Conservation (phyloP, 768 basidiomycete species). For the Tricholoma terreum region DNA sequence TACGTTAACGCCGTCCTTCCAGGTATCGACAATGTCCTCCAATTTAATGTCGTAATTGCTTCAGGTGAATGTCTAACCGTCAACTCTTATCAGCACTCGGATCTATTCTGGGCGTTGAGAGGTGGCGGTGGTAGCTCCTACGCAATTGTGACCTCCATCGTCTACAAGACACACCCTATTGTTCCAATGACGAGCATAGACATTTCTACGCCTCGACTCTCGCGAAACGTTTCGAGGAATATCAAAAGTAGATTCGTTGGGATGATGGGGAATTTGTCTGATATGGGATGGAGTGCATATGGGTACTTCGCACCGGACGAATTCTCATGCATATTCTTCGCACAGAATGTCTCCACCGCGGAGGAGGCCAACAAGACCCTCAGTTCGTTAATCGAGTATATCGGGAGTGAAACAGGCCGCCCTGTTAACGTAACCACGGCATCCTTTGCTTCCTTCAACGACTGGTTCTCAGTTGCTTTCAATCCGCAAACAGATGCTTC, state of each 20-base stretch:
- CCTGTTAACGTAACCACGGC: too few species aligned
- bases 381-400: neutral
- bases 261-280: neutral
- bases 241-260: neutral
- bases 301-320: neutral
- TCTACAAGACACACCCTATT: neutral
- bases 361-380: neutral
- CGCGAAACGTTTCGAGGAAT: neutral
- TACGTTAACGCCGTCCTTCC: too few species aligned
- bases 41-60: slow-evolving; percentile 41
- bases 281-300: neutral
- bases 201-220: too few species aligned
- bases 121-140: slow-evolving; percentile 40
- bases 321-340: neutral
- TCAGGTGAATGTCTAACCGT: slow-evolving; percentile 35
- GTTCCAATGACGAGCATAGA: too few species aligned
- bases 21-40: slow-evolving; percentile 26
- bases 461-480: neutral
- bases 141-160: slow-evolving; percentile 8
- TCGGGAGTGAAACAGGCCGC: neutral
- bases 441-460: slow-evolving; percentile 5
- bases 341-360: neutral
- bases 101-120: slow-evolving; percentile 44
- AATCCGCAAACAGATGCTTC: neutral
- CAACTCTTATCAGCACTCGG: slow-evolving; percentile 35